Conservation (phyloP, 1,139 yeast species). For the Geotrichum aggregatum region DNA sequence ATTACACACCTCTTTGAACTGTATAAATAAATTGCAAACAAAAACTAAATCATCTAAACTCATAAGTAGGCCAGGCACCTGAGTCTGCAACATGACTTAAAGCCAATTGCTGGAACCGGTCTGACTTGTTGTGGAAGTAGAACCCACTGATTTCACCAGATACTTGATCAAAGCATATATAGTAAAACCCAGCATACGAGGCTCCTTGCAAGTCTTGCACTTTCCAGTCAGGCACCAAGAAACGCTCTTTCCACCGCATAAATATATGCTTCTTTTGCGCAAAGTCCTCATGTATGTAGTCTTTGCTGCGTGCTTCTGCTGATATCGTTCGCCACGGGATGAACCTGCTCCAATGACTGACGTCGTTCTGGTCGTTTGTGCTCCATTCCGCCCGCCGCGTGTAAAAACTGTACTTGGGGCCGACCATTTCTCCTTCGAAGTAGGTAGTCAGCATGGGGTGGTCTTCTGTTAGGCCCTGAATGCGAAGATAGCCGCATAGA, state of each 20-base stretch:
- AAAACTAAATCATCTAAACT: constrained; percentile 33
- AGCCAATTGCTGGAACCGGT: constrained; percentile 67
- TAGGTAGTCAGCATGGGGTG: constrained; percentile 80
- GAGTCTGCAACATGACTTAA: constrained; percentile 46
- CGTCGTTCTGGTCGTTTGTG: constrained; percentile 61
- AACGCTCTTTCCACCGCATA: constrained; percentile 95
- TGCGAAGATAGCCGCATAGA: constrained; percentile 73
- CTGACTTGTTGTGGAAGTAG: constrained; percentile 74
- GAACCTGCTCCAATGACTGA: constrained; percentile 83
- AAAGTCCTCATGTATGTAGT: constrained; percentile 35
- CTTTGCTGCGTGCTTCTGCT: constrained; percentile 31
- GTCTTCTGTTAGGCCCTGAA: constrained; percentile 71
- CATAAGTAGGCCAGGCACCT: constrained; percentile 41
- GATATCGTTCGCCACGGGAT: constrained; percentile 51
- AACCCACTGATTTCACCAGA: constrained; percentile 74
- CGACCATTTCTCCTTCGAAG: constrained; percentile 81
- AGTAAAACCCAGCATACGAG: constrained; percentile 88
- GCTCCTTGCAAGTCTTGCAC: constrained; percentile 60
- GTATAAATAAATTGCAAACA: not conserved
- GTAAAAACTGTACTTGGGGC: constrained; percentile 50
- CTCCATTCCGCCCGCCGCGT: constrained; percentile 55
- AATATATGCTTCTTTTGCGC: constrained; percentile 52
- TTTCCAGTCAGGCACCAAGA: constrained; percentile 74
- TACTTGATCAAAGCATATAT: constrained; percentile 73
- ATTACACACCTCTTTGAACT: too few relatives aligned